These are phyloP conservation scores for Rhypophila decipiens DNA, from an alignment of 495 filamentous ascomycete genomes.

Conservation along the genomic window DNA sequence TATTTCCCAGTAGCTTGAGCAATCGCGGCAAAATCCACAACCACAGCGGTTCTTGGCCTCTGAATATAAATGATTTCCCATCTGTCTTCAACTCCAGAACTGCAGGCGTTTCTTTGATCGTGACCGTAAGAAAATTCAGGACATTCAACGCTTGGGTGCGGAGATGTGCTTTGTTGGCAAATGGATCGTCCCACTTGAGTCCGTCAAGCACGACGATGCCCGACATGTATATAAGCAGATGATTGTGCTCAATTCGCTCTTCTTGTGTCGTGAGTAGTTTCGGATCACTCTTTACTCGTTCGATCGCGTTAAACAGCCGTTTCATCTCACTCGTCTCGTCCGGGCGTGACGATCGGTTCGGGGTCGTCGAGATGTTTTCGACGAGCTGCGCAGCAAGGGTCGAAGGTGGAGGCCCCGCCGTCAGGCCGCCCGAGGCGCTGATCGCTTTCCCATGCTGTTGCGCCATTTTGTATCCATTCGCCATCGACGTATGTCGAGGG, in stretches of 20 bases:
- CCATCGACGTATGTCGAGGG: not conserved
- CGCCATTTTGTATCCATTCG: conserved; percentile 6
- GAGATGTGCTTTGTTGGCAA: conserved; percentile 44
- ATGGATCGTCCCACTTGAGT: conserved; percentile 54
- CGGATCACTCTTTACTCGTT: conserved; percentile 36
- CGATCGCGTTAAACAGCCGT: conserved; percentile 31
- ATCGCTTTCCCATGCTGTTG: conserved; percentile 12
- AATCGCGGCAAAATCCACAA: conserved; percentile 71
- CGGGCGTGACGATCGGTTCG: conserved; percentile 29
- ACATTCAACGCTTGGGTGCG: conserved; percentile 65
- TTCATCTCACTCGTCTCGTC: conserved; percentile 40
- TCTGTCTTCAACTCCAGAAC: conserved; percentile 51
- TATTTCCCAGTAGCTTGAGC: conserved; percentile 48
- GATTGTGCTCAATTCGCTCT: conserved; percentile 65
- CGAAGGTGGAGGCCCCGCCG: conserved; percentile 49
- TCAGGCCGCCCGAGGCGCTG: conserved; percentile 9
- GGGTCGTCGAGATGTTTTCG: conserved; percentile 44
- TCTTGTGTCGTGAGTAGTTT: conserved; percentile 41
- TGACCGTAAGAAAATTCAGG: conserved; percentile 53
- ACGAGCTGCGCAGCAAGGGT: conserved; percentile 63
- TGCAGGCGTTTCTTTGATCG: conserved; percentile 66
- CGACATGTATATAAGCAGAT: conserved; percentile 77
- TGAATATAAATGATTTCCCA: conserved; percentile 31
- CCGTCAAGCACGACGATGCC: conserved; percentile 71
- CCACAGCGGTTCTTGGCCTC: conserved; percentile 59